phyloP scores from a whole-genome alignment of 2,329 filamentous ascomycete genomes.

The Chrysoporthe puriensis region DNA sequence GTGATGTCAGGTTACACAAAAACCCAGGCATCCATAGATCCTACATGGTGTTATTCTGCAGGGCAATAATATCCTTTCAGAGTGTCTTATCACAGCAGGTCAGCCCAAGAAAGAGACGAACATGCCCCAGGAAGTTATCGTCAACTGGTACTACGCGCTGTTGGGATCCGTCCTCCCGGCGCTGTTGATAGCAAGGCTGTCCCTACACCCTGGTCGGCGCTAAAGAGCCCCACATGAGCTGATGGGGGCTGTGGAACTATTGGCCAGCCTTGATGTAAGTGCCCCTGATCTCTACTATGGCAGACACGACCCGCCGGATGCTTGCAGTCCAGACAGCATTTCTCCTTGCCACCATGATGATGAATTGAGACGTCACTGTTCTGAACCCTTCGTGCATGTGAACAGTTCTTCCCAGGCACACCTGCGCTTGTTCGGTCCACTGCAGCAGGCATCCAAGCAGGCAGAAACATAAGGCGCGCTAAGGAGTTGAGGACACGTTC shows the following conservation, averaged over 20 bases:
- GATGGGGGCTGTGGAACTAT: not conserved
- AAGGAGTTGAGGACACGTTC: constrained; percentile 25
- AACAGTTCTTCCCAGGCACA: not conserved
- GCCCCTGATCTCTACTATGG: not conserved
- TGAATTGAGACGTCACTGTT: not conserved
- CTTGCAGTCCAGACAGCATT: not conserved
- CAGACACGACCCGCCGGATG: not conserved
- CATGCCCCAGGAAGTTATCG: not conserved
- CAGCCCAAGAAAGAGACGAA: not conserved
- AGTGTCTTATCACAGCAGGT: not conserved
- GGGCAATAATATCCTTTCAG: too few relatives aligned
- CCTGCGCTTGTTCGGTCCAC: not conserved
- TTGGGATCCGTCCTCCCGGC: not conserved
- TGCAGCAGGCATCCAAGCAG: not conserved
- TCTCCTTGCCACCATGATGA: not conserved
- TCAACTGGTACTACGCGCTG: not conserved
- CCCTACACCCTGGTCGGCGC: not conserved
- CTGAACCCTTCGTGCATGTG: not conserved
- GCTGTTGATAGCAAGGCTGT: constrained; percentile 13
- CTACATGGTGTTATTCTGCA: too few relatives aligned
- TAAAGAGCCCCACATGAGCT: constrained; percentile 12
- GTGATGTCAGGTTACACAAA: not conserved
- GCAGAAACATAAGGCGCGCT: constrained; percentile 12
- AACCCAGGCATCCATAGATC: not conserved
- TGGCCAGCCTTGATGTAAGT: constrained; percentile 21